phyloP scores from a whole-genome alignment of 2,329 filamentous ascomycete genomes.

The Chaetothyriales sp. region DNA sequence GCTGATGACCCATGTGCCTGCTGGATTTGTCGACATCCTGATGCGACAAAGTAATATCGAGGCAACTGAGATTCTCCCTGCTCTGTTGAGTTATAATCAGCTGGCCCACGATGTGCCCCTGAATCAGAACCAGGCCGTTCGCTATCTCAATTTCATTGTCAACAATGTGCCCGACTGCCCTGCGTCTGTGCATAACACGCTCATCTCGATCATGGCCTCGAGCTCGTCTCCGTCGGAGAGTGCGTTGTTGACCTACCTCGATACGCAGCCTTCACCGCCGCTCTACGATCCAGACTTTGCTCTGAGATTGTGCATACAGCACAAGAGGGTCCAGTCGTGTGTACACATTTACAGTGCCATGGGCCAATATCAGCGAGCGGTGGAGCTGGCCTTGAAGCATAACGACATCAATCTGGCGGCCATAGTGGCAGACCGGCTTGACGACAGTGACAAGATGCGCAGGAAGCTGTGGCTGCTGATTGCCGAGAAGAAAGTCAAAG shows the following conservation, averaged over 20 bases:
- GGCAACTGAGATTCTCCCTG: conserved; percentile 77
- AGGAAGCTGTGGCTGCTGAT: conserved; percentile 95
- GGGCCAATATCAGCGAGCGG: conserved; percentile 73
- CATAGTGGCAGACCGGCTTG: conserved; percentile 64
- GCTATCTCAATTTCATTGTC: conserved; percentile 87
- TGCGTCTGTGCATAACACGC: conserved; percentile 88
- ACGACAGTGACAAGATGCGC: conserved; percentile 57
- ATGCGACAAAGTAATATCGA: conserved; percentile 82
- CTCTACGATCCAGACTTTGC: conserved; percentile 93
- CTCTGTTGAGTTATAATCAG: conserved; percentile 84
- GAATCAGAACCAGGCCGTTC: conserved; percentile 71
- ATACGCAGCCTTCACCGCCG: conserved; percentile 73
- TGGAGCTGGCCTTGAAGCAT: conserved; percentile 81
- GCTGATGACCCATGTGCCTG: conserved; percentile 76
- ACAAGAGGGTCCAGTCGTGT: conserved; percentile 81
- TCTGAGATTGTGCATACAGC: conserved; percentile 82
- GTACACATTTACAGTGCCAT: conserved; percentile 96
- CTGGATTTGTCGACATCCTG: conserved; percentile 82
- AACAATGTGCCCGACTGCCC: conserved; percentile 61
- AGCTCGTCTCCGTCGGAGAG: conserved; percentile 71
- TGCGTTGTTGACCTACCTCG: conserved; percentile 72
- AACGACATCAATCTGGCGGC: conserved; percentile 79
- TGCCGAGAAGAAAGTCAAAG: conserved; percentile 78
- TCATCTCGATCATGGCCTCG: conserved; percentile 90
- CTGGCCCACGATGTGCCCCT: conserved; percentile 50